These are phyloP conservation scores for Codiaeum variegatum DNA, from an alignment of 441 rosid species.

Conservation along the genomic window DNA sequence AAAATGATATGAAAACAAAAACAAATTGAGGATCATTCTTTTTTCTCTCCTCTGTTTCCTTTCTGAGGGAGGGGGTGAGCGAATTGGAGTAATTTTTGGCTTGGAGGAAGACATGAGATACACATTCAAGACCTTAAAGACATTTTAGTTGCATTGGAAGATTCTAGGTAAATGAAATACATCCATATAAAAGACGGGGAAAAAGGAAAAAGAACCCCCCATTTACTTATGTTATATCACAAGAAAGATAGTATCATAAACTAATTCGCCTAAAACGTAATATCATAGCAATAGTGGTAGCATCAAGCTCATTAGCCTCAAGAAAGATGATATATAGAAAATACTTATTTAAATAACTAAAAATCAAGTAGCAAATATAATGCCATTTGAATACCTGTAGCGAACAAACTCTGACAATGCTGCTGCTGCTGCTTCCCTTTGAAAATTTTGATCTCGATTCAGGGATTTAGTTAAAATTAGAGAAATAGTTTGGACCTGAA, in stretches of 20 bases:
- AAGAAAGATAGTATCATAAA: conserved; percentile 3
- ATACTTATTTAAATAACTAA: neutral
- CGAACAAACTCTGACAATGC: conserved; percentile 93
- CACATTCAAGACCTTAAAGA: neutral
- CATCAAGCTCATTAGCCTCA: neutral
- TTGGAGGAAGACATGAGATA: neutral
- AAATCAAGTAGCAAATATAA: conserved; percentile 10
- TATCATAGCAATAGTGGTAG: neutral
- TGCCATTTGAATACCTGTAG: conserved; percentile 53
- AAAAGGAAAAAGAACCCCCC: neutral
- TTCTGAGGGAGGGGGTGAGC: neutral
- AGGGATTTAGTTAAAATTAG: conserved; percentile 77
- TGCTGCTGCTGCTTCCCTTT: conserved; percentile 97
- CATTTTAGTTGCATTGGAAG: neutral
- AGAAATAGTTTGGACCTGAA: conserved; percentile 82
- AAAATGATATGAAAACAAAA: neutral
- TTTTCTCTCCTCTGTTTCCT: neutral
- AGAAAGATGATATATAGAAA: neutral
- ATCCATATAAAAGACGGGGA: neutral
- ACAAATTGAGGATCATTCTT: neutral
- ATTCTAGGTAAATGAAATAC: neutral
- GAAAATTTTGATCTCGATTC: conserved; percentile 66
- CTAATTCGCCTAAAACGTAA: neutral
- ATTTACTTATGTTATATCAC: neutral
- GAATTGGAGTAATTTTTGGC: neutral